Evolutionary conservation across 306 rosid species (phyloP), one percentile per base, ranked within the genome.

Genomic region (Cucurbita moschata): DNA sequence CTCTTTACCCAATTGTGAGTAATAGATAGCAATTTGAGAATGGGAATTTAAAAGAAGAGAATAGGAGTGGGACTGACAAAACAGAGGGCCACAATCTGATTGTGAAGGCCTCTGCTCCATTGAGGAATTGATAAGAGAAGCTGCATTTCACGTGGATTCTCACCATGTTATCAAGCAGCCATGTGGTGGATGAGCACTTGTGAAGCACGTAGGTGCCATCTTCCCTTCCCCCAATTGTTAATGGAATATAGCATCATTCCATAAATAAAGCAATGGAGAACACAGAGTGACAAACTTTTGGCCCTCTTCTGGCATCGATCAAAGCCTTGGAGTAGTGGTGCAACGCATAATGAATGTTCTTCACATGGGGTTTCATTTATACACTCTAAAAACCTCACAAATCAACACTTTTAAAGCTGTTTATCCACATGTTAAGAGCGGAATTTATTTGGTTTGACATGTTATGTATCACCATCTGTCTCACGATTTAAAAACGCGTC

Each of bases 141-240:
- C 72, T 66, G 54, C 72, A 43, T 66, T 39, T 66, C 71, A 65
- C 71, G 71, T 65, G 52, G 71, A 65, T 65, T 65, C 51, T 65
- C 72, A 66, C 72, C n/a, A 66, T 43, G 72, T 44, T 43, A 66
- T 43, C 71, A 64, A 40, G 30, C 10, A 4, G 30, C 0, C 49
- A 44, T 15, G 49, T 39, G 30, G 70, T 63, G 46, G 70, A 39
- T 10, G 70, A 63, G 70, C 70, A 63, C 50, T n/a, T 63, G 50
- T 49, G 15, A 16, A 39, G 26, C 70, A 63, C 70, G 70, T 63
- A 49, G 26, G 26, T 63, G 47, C 7, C 68, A 61, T 37, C 68
- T 61, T 61, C 49, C 6, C 26, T 26, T 26, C 14, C 37, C 37
- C 52, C 54, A 50, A 43, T 9, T 18, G n/a, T 43, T 65, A 65